Evolutionary conservation across 495 filamentous ascomycete species (phyloP), one percentile per base, ranked within the genome.

Genomic region (Arthonia radiata): DNA sequence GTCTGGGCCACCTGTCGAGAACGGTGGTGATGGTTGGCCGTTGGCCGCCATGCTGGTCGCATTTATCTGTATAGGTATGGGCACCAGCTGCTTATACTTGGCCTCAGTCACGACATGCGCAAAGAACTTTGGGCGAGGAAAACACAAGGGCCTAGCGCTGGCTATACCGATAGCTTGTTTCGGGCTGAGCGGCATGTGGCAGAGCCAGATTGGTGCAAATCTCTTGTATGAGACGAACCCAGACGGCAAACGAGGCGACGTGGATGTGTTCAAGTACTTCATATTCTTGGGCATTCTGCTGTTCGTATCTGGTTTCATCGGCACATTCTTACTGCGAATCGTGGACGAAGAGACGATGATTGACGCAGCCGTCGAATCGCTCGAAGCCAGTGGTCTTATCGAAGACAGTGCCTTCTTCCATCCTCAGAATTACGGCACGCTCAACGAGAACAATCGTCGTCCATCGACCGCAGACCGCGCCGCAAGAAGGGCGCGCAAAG

Each of bases 71-170:
- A 64, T 93, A 25, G 86, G 86, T 1, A 61, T 68, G 34, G 83
- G 69, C 4, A 93, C 86, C 0, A 69, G 71, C 33, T 59, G 59
- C 39, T 77, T 94, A 71, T 93, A 94, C 43, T 43, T 93, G 15
- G 59, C 64, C 18, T 74, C 76, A 0, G 72, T 97, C 16, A 80
- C 86, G 13, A 91, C 82, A 2, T 91, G 80, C 33, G 86, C 83
- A 14, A 97, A 97, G 64, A 94, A 92, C 47, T 93, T 94, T 45
- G 78, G 83, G 12, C 56, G 70, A 21, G 77, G 81, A 3, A 80
- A 71, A 41, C 66, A 89, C 38, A 74, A 80, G 42, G 83, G 86
- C 0, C 46, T 97, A 30, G 81, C 89, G 40, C 53, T 97, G 28
- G 83, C 82, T 13, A 47, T 77, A 27, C 86, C 86, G 4, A 93